phyloP scores from a whole-genome alignment of 2,329 filamentous ascomycete species.

The Curvularia spicifera region DNA sequence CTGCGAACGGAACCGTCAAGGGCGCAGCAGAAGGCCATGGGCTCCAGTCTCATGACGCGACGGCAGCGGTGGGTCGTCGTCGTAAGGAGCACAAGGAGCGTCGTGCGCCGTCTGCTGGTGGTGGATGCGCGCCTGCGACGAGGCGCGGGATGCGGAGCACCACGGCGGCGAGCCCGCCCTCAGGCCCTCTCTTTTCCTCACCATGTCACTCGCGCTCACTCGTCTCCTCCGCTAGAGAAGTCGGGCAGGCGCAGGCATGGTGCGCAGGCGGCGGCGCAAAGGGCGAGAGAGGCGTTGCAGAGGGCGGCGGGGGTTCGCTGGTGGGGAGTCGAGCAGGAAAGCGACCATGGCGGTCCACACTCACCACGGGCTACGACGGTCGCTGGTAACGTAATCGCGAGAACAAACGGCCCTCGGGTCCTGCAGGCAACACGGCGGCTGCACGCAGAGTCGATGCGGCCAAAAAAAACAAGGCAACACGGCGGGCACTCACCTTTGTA shows the following conservation, averaged over 20 bases:
- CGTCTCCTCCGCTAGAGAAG: background rate
- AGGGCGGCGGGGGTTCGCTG: background rate
- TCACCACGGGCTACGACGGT: slow-evolving; percentile 13
- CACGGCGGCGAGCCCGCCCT: slow-evolving; percentile 22
- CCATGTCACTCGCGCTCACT: too few species aligned
- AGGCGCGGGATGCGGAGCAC: slow-evolving; percentile 31
- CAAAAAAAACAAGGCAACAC: background rate
- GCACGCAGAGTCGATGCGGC: background rate
- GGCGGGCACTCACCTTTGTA: slow-evolving; percentile 5
- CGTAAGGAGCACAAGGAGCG: slow-evolving; percentile 38
- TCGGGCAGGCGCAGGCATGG: slow-evolving; percentile 19
- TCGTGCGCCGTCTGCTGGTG: slow-evolving; percentile 39
- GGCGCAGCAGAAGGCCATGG: slow-evolving; percentile 33
- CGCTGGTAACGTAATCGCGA: slow-evolving; percentile 8
- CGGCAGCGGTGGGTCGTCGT: slow-evolving; percentile 23
- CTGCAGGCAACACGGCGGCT: background rate
- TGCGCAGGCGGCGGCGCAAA: slow-evolving; percentile 17
- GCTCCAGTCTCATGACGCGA: slow-evolving; percentile 33
- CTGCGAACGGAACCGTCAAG: slow-evolving; percentile 30
- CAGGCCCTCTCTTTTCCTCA: background rate
- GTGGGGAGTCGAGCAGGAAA: slow-evolving; percentile 1
- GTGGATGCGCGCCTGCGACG: slow-evolving; percentile 34
- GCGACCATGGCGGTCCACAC: slow-evolving; percentile 5
- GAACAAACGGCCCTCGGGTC: slow-evolving; percentile 2
- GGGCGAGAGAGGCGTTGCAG: background rate